A percentile compares a stretch with the other conserved stretches of the same genome.
phyloP scores from a whole-genome alignment of 208 protist species.

The Crithidia mellificae region DNA sequence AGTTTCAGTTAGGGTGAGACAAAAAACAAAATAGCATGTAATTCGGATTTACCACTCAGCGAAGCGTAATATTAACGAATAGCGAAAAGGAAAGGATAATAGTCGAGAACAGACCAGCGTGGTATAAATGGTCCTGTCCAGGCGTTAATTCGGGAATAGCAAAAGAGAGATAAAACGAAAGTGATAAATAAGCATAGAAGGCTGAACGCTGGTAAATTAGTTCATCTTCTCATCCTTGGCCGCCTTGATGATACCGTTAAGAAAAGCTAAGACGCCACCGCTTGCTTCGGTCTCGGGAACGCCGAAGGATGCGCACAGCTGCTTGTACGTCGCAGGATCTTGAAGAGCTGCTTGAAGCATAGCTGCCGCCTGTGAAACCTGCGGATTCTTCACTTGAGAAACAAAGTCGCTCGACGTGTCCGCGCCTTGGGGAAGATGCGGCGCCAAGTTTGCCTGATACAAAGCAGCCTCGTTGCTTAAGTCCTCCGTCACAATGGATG shows the following conservation, averaged over 20 bases:
- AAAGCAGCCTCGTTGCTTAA: constrained; percentile 58
- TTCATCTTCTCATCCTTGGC: constrained; percentile 35
- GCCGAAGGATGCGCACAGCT: constrained; percentile 51
- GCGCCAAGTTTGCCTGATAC: constrained; percentile 51
- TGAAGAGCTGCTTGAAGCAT: constrained; percentile 46
- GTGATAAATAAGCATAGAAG: too few species aligned
- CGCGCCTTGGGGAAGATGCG: constrained; percentile 42
- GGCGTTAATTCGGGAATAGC: too few species aligned
- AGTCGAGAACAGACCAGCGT: too few species aligned
- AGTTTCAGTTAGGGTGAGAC: too few species aligned
- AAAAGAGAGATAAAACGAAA: too few species aligned
- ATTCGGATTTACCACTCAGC: too few species aligned
- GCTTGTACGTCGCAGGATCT: constrained; percentile 55
- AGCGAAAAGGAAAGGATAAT: too few species aligned
- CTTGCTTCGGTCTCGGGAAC: constrained; percentile 41
- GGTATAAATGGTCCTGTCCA: too few species aligned
- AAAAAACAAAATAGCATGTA: too few species aligned
- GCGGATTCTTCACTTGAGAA: constrained; percentile 67
- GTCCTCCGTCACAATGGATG: constrained; percentile 49
- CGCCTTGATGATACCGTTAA: constrained; percentile 50
- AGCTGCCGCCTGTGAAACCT: constrained; percentile 47
- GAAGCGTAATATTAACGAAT: too few species aligned
- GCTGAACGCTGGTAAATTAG: too few species aligned
- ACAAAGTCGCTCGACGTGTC: constrained; percentile 46
- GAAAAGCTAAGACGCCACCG: constrained; percentile 48